phyloP scores from a whole-genome alignment of 176 grass and related monocot genomes.

The Musa schizocarpa region DNA sequence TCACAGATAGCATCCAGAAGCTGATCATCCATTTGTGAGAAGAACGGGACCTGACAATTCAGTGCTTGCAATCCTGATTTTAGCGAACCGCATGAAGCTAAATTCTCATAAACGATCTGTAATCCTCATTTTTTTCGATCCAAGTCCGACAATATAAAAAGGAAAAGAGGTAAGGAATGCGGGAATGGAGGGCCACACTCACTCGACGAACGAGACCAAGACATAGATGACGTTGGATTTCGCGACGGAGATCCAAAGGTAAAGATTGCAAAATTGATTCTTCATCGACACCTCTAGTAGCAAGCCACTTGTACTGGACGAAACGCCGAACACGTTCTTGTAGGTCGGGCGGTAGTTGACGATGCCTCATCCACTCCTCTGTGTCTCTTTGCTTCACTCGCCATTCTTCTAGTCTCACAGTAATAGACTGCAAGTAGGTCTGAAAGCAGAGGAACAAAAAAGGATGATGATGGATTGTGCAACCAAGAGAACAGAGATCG shows the following conservation, averaged over 20 bases:
- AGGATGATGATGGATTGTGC: background rate
- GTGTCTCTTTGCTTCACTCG: constrained; percentile 67
- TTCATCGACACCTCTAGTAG: constrained; percentile 78
- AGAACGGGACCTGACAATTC: constrained; percentile 60
- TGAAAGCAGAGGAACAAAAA: constrained; percentile 15
- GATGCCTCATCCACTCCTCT: constrained; percentile 91
- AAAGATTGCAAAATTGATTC: constrained; percentile 77
- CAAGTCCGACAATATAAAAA: background rate
- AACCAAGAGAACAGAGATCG: background rate
- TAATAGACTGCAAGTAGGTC: constrained; percentile 90
- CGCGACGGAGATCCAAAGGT: constrained; percentile 78
- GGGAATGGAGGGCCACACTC: constrained; percentile 6
- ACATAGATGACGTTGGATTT: constrained; percentile 88
- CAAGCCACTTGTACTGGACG: constrained; percentile 94
- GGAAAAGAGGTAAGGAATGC: background rate
- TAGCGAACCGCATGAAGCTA: background rate
- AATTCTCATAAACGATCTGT: no score
- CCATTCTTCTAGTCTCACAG: constrained; percentile 87
- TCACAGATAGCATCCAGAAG: constrained; percentile 91
- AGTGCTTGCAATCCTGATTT: background rate
- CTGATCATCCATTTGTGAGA: constrained; percentile 95
- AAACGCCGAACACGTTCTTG: constrained; percentile 74
- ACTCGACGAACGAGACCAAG: constrained; percentile 74
- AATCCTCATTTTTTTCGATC: no score
- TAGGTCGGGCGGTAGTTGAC: constrained; percentile 53